Evolutionary conservation across 1,284 basidiomycete species (phyloP), one percentile per base, ranked within the genome.

Genomic region (Crepidotus sp.): DNA sequence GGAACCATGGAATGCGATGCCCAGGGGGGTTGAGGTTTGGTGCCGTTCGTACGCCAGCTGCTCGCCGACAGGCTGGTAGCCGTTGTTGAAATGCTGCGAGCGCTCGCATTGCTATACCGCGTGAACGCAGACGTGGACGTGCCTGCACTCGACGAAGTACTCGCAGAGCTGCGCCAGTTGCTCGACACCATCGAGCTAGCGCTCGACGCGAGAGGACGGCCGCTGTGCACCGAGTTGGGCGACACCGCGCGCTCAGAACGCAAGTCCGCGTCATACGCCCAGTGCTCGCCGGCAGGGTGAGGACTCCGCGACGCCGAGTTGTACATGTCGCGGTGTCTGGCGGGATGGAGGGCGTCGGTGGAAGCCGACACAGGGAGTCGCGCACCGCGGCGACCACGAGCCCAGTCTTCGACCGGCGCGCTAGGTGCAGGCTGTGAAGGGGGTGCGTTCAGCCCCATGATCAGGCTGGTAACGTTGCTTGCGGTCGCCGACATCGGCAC

Each of bases 151-250:
- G 79, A 74, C 9, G 70, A 70, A n/a, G 73, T 76, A 45, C 71
- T 75, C 70, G 71, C 77, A 30, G 82, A 83, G 59, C 71, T 82
- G 42, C 83, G 78, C 83, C 83, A 86, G 61, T 83, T 86, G 51
- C 66, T 71, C 25, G 78, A 79, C 9, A 69, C 68, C 53, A 70
- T 70, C 13, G 78, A 80, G 53, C 71, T 76, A 30, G 76, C 71
- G 54, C 74, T 75, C 31, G 76, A 76, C 15, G 68, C 68, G 33
- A 71, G 50, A 11, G 69, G 67, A 15, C 74, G 72, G 5, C 69
- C 70, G 46, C 68, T 73, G 50, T 76, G 76, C 18, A 64, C 68
- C 56, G 75, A 76, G 46, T 71, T 68, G 15, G 77, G 77, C 36
- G 76, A 79, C 34, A 69, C 57, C 15, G 64, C 70, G 50, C 74